Base-by-base conservation (phyloP, 129 eudicot species). In the Erigeron canadensis region DNA sequence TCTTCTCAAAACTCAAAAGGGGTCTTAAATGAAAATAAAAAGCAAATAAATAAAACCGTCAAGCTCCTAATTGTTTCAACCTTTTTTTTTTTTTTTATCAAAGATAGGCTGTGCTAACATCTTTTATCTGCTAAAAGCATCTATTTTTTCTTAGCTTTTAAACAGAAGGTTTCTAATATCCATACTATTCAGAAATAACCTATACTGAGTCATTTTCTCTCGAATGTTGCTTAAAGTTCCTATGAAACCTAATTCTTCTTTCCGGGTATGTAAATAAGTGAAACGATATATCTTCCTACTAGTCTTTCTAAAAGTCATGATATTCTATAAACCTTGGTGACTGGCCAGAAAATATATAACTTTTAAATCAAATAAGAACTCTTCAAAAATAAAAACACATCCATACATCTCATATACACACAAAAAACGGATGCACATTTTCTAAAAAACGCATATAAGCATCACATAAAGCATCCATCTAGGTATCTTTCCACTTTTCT, bases 191-290 rank as follows among this genome's bases (percentile, higher is more conserved):
- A 51, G 59, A 19, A 58, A 51, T 58, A 18, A 72, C 41, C 40
- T 19, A 40, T 12, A 28, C 46, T 34, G 60, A 1, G 11, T 64
- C 19, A 57, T 41, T 18, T 19, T 39, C 63, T 54, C 53, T 55
- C 18, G 47, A 13, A 15, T 70, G 18, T 54, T 55, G 53, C 54
- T 55, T 41, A 13, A 13, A 65, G 65, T 13, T 70, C 22, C 41
- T 19, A 54, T 39, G 8, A 28, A 71, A 19, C 56, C 67, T 55
- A 56, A 57, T 58, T 71, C 57, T 71, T 71, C 66, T 58, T 71
- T 16, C 42, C 28, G 40, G 2, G 44, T 15, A 56, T 7, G 43
- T 43, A 43, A 57, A 19, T 42, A 71, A 22, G 42, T 22, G 45
- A 15, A 15, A 43, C 13, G 22, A 8, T 57, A 23, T 13, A 58